phyloP scores from a whole-genome alignment of 2,329 filamentous ascomycete genomes.

The Amphichorda felina region DNA sequence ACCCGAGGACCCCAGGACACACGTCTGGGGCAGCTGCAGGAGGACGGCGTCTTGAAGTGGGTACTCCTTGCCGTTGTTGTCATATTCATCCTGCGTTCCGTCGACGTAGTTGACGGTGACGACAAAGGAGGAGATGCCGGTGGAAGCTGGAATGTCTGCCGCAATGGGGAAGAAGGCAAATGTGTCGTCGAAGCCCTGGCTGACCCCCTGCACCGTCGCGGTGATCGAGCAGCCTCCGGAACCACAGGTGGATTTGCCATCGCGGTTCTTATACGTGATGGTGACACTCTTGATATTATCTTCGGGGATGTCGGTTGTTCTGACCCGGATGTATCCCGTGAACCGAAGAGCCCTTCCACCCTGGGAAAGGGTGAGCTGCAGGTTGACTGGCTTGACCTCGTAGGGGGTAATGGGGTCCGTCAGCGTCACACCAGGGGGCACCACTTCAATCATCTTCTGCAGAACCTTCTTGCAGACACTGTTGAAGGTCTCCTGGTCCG shows the following conservation, averaged over 20 bases:
- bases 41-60: conserved; percentile 42
- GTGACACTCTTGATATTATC: conserved; percentile 32
- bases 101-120: conserved; percentile 35
- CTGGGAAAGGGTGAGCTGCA: conserved; percentile 40
- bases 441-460: conserved; percentile 50
- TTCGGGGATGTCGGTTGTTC: conserved; percentile 18
- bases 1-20: conserved; percentile 30
- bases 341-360: conserved; percentile 31
- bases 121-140: conserved; percentile 51
- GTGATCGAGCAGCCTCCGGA: conserved; percentile 28
- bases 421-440: conserved; percentile 37
- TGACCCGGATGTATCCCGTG: conserved; percentile 14
- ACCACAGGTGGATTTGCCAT: conserved; percentile 33
- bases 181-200: conserved; percentile 46
- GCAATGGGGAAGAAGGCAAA: conserved; percentile 42
- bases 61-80: conserved; percentile 47
- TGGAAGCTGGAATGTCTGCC: conserved; percentile 39
- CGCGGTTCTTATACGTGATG: conserved; percentile 44
- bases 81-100: conserved; percentile 30
- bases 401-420: conserved; percentile 42
- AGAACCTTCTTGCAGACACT: conserved; percentile 37
- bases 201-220: conserved; percentile 31
- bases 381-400: conserved; percentile 43
- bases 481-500: conserved; percentile 29
- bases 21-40: conserved; percentile 45